Evolutionary conservation across 2,329 filamentous ascomycete genomes (phyloP).

Genomic region (Pseudofabraea citricarpa): DNA sequence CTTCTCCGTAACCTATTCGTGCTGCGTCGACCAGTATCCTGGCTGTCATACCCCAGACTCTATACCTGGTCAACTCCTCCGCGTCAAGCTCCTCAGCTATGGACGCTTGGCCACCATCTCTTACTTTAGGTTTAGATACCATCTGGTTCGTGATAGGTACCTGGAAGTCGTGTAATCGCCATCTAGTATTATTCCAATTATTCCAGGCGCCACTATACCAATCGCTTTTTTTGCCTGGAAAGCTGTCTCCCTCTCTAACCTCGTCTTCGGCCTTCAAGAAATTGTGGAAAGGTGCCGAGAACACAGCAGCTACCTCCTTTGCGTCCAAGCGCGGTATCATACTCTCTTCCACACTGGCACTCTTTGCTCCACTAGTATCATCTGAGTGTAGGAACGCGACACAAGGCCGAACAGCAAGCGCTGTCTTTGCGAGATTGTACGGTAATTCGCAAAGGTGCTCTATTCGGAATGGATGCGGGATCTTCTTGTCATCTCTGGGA

Average conservation of each 20-base stretch:
- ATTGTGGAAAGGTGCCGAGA: conserved; percentile 82
- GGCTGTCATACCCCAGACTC: conserved; percentile 94
- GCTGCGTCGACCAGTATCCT: conserved; percentile 86
- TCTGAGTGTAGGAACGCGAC: conserved; percentile 72
- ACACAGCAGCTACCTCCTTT: conserved; percentile 88
- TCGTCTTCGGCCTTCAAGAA: conserved; percentile 66
- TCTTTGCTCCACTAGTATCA: conserved; percentile 25
- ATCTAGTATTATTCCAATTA: conserved; percentile 71
- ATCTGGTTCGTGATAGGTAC: conserved; percentile 72
- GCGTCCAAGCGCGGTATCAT: conserved; percentile 80
- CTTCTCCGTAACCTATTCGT: conserved; percentile 73
- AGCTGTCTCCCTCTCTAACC: conserved; percentile 27
- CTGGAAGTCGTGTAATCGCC: conserved; percentile 88
- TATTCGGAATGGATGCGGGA: conserved; percentile 75
- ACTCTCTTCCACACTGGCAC: conserved; percentile 56
- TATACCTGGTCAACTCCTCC: conserved; percentile 57
- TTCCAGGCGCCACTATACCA: conserved; percentile 89
- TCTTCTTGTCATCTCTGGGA: conserved; percentile 60
- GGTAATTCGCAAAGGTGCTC: conserved; percentile 87
- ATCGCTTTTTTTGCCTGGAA: conserved; percentile 27
- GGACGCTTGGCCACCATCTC: conserved; percentile 37
- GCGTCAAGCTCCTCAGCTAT: conserved; percentile 41
- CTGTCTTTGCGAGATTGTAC: conserved; percentile 66
- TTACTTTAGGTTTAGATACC: conserved; percentile 53
- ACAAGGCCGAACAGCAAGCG: conserved; percentile 70